Evolutionary conservation across 768 basidiomycete genomes (phyloP).

Genomic region (Tricholoma hemisulphureum): DNA sequence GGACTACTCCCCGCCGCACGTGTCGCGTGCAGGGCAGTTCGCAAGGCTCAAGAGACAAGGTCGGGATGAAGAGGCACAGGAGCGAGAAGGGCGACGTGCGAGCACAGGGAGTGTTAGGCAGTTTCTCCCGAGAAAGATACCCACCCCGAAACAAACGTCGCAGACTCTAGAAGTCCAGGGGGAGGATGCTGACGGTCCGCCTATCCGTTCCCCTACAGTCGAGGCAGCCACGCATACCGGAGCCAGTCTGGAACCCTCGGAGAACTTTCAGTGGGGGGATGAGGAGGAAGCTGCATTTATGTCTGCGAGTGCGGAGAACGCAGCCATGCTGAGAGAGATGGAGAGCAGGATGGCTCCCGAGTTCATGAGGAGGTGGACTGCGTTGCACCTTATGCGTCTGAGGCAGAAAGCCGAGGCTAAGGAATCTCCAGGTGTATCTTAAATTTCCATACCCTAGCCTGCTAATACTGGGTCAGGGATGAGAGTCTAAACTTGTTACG

Average conservation of each 20-base stretch:
- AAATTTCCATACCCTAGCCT: background rate
- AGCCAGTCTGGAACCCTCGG: background rate
- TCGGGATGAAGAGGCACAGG: constrained; percentile 33
- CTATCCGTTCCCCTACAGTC: background rate
- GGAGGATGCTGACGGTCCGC: background rate
- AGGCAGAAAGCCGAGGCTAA: background rate
- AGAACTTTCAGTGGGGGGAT: constrained; percentile 5
- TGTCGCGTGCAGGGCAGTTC: constrained; percentile 32
- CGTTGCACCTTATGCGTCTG: constrained; percentile 8
- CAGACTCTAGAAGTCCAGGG: background rate
- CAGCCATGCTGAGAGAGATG: constrained; percentile 22
- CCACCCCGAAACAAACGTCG: background rate
- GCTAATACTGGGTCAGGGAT: too few relatives aligned
- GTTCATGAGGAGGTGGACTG: constrained; percentile 25
- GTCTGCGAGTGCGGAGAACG: constrained; percentile 20
- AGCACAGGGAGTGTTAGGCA: constrained; percentile 19
- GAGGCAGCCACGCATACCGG: background rate
- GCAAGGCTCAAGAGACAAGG: constrained; percentile 34
- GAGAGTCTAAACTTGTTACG: background rate
- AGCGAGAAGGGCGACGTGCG: constrained; percentile 33
- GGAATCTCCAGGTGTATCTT: background rate
- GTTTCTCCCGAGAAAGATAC: background rate
- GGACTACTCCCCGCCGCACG: constrained; percentile 28
- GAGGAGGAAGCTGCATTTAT: constrained; percentile 19
- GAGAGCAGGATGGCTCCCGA: constrained; percentile 25